A percentile compares a stretch with the other conserved stretches of the same genome.
Evolutionary conservation across 192 early-diverging fungal genomes (phyloP).

Genomic region (Endogone sp.): DNA sequence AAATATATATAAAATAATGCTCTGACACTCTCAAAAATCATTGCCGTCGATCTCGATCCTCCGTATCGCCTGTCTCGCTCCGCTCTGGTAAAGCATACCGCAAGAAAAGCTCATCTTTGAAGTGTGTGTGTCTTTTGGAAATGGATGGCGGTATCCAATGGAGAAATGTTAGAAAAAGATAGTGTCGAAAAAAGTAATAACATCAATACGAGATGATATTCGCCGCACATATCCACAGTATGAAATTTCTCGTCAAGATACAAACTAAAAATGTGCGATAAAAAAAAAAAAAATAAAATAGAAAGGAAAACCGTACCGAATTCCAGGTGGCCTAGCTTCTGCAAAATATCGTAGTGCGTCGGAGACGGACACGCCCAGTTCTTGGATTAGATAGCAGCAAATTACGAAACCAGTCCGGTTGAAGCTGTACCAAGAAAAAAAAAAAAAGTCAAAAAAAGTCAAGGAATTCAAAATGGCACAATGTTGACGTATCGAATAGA

Average conservation of each 20-base stretch:
- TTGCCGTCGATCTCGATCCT: no score
- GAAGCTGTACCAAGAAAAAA: slow-evolving; percentile 26
- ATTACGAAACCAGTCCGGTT: slow-evolving; percentile 55
- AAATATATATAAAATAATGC: no score
- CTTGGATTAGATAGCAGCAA: slow-evolving; percentile 52
- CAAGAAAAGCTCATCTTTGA: slow-evolving; percentile 51
- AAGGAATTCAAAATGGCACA: neutral
- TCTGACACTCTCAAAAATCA: no score
- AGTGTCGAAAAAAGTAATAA: no score
- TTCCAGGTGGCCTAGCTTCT: slow-evolving; percentile 42
- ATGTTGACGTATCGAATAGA: no score
- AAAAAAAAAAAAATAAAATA: no score
- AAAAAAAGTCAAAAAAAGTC: neutral
- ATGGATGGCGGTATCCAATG: neutral
- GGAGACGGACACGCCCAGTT: slow-evolving; percentile 37
- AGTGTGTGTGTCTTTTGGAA: slow-evolving; percentile 45
- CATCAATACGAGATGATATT: no score
- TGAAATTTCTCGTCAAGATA: no score
- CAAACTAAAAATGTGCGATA: no score
- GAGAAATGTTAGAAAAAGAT: no score
- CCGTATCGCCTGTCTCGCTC: neutral
- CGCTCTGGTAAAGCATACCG: slow-evolving; percentile 40
- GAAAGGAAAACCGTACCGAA: slow-evolving; percentile 26
- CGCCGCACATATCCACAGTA: no score
- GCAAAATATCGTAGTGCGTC: slow-evolving; percentile 46